Base-by-base conservation (phyloP, 352 stramenopile species). In the Aphanomyces astaci region DNA sequence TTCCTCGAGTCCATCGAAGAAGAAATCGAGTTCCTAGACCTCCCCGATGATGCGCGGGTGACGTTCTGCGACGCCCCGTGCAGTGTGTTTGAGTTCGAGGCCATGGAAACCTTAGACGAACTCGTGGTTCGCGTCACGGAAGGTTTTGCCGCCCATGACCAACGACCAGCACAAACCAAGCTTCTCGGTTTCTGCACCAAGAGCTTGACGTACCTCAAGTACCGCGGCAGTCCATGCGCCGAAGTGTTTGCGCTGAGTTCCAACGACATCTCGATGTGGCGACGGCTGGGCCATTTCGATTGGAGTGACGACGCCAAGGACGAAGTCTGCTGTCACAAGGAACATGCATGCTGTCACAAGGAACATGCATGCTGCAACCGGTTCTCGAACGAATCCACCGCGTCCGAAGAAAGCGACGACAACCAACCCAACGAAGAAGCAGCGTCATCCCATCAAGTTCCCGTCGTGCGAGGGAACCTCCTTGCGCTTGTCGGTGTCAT, bases 221-320 rank as follows among this genome's bases (percentile, higher is more conserved):
- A 66, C 48, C 60, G 60, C 48, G 48, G 30, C 27, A 66, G 60
- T 27, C 60, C 60, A n/a, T 66, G 60, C 19, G 60, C 36, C 25
- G 60, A 66, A 56, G 60, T 66, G 15, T 66, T 66, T 56, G 43
- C 40, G 2, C 40, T 66, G n/a, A 49, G 36, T 24, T 19, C 60
- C 4, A 27, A 49, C 30, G 60, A 66, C 32, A 66, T 66, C 19
- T 66, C 60, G 13, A 66, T 66, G 60, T 66, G 60, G 60, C 36
- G 60, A 11, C 4, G 31, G 11, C 32, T 66, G 7, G 60, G 60
- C 17, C 60, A 66, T 53, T 31, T 55, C 48, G 28, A 66, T 30
- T 66, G 60, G 60, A 43, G 15, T 15, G 24, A 27, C 9, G 10
- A 25, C 25, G 56, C 49, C 22, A 43, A 31, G 22, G 7, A 32